phyloP scores from a whole-genome alignment of 2,329 filamentous ascomycete genomes.

The Shiraia bambusicola region DNA sequence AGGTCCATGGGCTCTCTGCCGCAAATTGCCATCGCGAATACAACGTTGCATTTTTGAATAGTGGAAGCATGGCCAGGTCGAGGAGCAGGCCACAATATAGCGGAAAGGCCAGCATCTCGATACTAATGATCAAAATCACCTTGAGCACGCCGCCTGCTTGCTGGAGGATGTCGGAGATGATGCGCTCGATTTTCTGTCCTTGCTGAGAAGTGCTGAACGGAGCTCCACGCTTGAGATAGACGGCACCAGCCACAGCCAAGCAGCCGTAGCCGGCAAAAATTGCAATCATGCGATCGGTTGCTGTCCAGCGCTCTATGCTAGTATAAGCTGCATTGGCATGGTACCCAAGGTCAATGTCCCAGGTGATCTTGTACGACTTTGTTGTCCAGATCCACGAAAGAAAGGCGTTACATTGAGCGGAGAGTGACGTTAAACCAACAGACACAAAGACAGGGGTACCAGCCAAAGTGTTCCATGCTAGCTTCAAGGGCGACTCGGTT shows the following conservation, averaged over 20 bases:
- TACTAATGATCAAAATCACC: conserved; percentile 96
- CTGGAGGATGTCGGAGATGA: conserved; percentile 77
- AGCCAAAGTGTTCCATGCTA: conserved; percentile 19
- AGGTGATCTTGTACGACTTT: conserved; percentile 42
- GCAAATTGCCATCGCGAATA: conserved; percentile 78
- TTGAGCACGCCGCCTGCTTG: conserved; percentile 98
- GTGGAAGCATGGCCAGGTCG: conserved; percentile 81
- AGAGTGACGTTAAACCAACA: conserved; percentile 4
- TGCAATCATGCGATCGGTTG: conserved; percentile 65
- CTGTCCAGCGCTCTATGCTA: conserved; percentile 48
- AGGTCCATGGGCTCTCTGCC: conserved; percentile 76
- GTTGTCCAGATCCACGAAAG: conserved; percentile 34
- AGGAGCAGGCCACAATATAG: conserved; percentile 92
- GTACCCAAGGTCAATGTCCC: conserved; percentile 32
- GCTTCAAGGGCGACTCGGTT: conserved; percentile 18
- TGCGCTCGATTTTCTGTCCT: conserved; percentile 65
- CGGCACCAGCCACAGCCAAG: conserved; percentile 69
- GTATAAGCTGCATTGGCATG: conserved; percentile 22
- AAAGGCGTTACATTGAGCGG: conserved; percentile 13
- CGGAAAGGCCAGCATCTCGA: conserved; percentile 97
- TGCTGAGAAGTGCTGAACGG: conserved; percentile 63
- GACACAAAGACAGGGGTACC: conserved; percentile 17
- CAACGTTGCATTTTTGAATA: conserved; percentile 81
- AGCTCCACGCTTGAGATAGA: conserved; percentile 75
- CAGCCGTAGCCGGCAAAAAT: conserved; percentile 80